Evolutionary conservation across 108 stramenopile genomes (phyloP), one percentile per base, ranked within the genome.

Genomic region (Cyclotella choctawhatcheeana): DNA sequence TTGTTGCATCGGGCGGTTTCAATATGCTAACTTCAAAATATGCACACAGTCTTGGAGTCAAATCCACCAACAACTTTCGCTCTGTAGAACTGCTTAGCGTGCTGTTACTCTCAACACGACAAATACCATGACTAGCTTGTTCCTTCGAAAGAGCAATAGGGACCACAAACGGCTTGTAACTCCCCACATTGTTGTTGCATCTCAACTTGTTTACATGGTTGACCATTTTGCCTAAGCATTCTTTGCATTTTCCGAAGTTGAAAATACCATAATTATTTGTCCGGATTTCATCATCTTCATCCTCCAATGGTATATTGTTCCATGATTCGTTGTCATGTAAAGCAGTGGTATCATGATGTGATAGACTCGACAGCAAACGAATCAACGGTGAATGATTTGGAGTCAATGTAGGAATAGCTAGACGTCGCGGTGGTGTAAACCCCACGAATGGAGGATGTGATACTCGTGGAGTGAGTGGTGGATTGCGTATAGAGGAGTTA

Each of bases 11-110:
- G n/a, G 53, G 17, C 47, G 53, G 67, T 59, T 73, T 64, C 20
- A 87, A 52, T 54, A 90, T 89, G 40, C 71, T 64, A 14, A 94
- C 86, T 84, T 94, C 93, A 72, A 76, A 94, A 56, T 94, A 94
- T 2, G 85, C 82, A 17, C 88, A 63, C 26, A 87, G 50, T 0
- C 87, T 71, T 18, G 93, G 93, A 16, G 86, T 88, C 64, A 94
- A 71, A 55, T 89, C 71, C 4, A 88, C 55, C 13, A 70, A 27
- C 26, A 64, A 44, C 8, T 54, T 43, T 0, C 6, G n/a, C 20
- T 51, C 13, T 13, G 10, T 8, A 40, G n/a, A 0, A 43, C 12
- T 58, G 25, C 58, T 44, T 18, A 5, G 60, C 13, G 56, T 30
- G 24, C 17, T 60, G 59, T 21, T 60, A 13, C 40, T n/a, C n/a